Conservation (phyloP, 768 basidiomycete species). For the Myochromella boudieri region DNA sequence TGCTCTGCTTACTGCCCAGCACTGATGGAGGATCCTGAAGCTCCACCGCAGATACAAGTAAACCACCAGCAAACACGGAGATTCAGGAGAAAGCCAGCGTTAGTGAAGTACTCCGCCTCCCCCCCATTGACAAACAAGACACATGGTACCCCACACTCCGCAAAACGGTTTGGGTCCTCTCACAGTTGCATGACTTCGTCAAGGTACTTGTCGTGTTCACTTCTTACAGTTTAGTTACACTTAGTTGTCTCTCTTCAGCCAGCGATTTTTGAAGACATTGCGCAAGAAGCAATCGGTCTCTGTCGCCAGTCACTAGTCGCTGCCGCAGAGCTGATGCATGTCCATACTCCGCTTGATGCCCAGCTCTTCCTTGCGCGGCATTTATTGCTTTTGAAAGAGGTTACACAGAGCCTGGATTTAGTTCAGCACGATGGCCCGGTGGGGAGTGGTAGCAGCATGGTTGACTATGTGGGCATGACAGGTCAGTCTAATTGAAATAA, state of each 20-base stretch:
- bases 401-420: conserved; percentile 73
- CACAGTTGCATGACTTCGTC: conserved; percentile 87
- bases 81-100: conserved; percentile 69
- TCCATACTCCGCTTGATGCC: conserved; percentile 62
- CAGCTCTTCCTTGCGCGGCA: conserved; percentile 89
- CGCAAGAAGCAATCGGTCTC: conserved; percentile 84
- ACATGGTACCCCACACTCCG: conserved; percentile 92
- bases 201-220: conserved; percentile 51
- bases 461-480: conserved; percentile 53
- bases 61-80: conserved; percentile 41
- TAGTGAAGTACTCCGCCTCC: conserved; percentile 67
- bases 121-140: conserved; percentile 71
- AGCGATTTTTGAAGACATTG: conserved; percentile 95
- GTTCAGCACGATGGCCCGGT: conserved; percentile 48
- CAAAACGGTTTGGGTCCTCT: conserved; percentile 89
- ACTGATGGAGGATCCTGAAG: too few species aligned
- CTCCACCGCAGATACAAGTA: conserved; percentile 46
- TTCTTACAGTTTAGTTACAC: neutral
- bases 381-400: conserved; percentile 88
- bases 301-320: conserved; percentile 80
- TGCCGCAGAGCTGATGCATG: conserved; percentile 65
- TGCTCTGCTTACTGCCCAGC: conserved; percentile 14
- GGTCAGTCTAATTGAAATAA: conserved; percentile 42
- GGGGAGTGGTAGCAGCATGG: conserved; percentile 22
- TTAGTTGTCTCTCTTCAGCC: conserved; percentile 48